These are phyloP conservation scores for Phellinidium pouzarii DNA, from an alignment of 1,284 basidiomycete species.

Conservation along the genomic window DNA sequence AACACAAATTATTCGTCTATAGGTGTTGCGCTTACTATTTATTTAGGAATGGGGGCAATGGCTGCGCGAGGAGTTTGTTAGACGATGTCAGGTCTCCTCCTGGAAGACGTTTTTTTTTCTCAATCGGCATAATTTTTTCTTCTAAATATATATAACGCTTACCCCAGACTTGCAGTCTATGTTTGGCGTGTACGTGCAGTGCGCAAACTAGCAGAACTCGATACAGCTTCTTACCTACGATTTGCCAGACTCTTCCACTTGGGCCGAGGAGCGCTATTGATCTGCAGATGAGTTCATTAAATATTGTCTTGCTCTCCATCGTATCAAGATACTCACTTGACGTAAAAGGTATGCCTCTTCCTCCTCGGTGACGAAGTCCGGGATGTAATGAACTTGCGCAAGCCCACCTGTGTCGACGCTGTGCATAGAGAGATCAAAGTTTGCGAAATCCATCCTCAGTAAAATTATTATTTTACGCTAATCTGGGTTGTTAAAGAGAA, in stretches of 20 bases:
- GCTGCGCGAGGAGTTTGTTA: conserved; percentile 53
- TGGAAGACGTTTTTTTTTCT: conserved; percentile 23
- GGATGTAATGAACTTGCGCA: conserved; percentile 51
- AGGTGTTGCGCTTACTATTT: conserved; percentile 40
- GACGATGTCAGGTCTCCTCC: conserved; percentile 64
- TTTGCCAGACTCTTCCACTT: conserved; percentile 84
- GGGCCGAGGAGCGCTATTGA: conserved; percentile 67
- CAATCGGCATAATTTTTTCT: conserved; percentile 10
- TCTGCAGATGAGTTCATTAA: conserved; percentile 35
- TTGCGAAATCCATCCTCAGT: neutral
- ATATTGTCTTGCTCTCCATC: conserved; percentile 17
- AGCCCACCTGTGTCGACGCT: conserved; percentile 1
- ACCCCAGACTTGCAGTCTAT: conserved; percentile 77
- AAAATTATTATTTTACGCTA: too few species aligned
- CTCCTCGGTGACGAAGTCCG: conserved; percentile 71
- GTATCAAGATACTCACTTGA: conserved; percentile 43
- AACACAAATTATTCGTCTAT: neutral
- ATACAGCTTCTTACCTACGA: conserved; percentile 47
- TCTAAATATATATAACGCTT: conserved; percentile 21
- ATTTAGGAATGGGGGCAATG: conserved; percentile 59
- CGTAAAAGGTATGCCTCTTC: conserved; percentile 76
- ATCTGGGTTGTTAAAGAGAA: too few species aligned
- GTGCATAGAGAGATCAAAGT: neutral
- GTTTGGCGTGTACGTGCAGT: too few species aligned
- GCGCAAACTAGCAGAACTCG: conserved; percentile 10